Conservation (phyloP, 179 eudicot species). For the Beta lomatogona region DNA sequence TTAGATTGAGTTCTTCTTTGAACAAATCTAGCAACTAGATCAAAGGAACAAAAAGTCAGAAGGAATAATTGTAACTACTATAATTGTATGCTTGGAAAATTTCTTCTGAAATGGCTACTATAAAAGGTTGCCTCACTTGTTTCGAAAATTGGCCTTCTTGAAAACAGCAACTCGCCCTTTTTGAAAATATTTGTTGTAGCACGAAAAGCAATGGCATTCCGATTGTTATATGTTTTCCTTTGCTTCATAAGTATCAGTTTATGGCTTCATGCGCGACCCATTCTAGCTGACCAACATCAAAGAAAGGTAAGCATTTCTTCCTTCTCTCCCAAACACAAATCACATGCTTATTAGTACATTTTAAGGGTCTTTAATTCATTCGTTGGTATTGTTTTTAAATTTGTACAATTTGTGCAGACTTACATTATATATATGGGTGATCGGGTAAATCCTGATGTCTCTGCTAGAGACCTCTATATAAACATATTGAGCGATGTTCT, state of each 20-base stretch:
- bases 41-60: neutral
- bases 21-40: neutral
- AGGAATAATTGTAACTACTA: neutral
- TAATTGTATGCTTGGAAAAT: neutral
- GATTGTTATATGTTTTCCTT: neutral
- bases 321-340: neutral
- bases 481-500: conserved; percentile 13
- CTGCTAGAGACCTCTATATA: neutral
- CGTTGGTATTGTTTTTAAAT: neutral
- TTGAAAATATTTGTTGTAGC: neutral
- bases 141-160: neutral
- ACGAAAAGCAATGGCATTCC: conserved; percentile 7
- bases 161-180: neutral
- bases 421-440: conserved; percentile 27
- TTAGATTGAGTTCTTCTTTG: neutral
- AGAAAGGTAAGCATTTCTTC: conserved; percentile 17
- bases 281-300: conserved; percentile 18
- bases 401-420: neutral
- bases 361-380: too few species aligned
- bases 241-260: neutral
- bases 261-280: conserved; percentile 4
- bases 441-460: neutral
- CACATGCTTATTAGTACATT: neutral
- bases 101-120: neutral
- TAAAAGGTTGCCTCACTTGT: neutral